Percentiles rank a stretch among this genome's conserved stretches.
Conservation (phyloP, 768 basidiomycete species). For the Mycena pura region DNA sequence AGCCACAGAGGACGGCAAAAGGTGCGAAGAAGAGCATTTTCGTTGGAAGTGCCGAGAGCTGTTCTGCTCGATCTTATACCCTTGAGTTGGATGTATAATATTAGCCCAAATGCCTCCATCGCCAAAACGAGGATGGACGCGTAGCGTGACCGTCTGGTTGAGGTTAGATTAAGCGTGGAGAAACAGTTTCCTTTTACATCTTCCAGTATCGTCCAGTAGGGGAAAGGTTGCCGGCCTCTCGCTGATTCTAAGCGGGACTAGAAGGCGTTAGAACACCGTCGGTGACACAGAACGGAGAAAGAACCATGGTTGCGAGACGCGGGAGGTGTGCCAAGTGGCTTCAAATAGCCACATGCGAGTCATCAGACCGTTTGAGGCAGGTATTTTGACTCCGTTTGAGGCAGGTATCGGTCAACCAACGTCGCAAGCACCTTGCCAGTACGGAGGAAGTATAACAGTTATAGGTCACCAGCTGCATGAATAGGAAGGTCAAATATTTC, state of each 20-base stretch:
- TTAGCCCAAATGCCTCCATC: too few relatives aligned
- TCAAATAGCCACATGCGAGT: background rate
- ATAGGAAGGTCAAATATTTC: too few relatives aligned
- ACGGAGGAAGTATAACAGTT: too few relatives aligned
- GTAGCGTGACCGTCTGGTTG: background rate
- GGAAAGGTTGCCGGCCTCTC: too few relatives aligned
- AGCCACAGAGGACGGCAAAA: constrained; percentile 23
- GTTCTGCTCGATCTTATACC: constrained; percentile 2
- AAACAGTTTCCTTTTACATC: constrained; percentile 7
- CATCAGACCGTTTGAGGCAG: constrained; percentile 1
- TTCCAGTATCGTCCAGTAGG: constrained; percentile 8
- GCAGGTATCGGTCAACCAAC: too few relatives aligned
- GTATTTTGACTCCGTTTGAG: background rate
- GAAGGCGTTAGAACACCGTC: too few relatives aligned
- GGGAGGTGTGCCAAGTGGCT: background rate
- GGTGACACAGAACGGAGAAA: too few relatives aligned
- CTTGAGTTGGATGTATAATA: too few relatives aligned
- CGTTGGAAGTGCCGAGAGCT: background rate
- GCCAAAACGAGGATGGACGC: constrained; percentile 8
- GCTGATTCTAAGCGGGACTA: too few relatives aligned
- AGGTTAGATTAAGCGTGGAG: constrained; percentile 8
- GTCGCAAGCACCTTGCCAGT: too few relatives aligned
- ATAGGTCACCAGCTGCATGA: too few relatives aligned
- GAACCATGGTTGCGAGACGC: background rate
- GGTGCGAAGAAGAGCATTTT: constrained; percentile 20